Conservation (phyloP, 2,329 filamentous ascomycete species). For the Colletotrichum tabaci region DNA sequence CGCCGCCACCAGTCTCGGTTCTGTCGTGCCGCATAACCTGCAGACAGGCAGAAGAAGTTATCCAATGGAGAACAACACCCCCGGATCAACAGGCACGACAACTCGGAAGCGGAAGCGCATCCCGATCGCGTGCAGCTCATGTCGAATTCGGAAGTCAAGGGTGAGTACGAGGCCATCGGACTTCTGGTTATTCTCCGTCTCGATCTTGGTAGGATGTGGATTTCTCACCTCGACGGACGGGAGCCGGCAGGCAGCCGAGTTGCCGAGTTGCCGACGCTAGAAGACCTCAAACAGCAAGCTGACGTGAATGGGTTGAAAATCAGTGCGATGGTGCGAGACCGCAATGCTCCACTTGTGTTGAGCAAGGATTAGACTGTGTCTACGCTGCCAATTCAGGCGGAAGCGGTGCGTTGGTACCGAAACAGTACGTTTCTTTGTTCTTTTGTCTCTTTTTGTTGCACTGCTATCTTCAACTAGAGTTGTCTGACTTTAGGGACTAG, state of each 20-base stretch:
- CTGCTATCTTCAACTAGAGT: neutral
- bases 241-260: no score
- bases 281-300: neutral
- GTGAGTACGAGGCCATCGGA: conserved; percentile 22
- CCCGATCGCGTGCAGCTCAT: conserved; percentile 45
- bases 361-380: conserved; percentile 44
- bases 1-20: conserved; percentile 5
- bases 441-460: neutral
- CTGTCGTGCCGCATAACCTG: neutral
- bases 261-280: neutral
- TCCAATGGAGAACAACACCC: conserved; percentile 30
- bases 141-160: conserved; percentile 46
- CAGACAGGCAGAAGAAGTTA: neutral
- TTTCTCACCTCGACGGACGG: neutral
- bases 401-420: conserved; percentile 35
- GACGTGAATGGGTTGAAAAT: neutral
- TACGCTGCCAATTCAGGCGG: conserved; percentile 41
- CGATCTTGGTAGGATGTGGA: neutral
- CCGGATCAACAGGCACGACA: conserved; percentile 10
- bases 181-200: neutral
- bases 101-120: conserved; percentile 43
- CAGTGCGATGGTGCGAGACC: conserved; percentile 46
- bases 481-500: conserved; percentile 16
- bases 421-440: conserved; percentile 23
- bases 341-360: conserved; percentile 43